Evolutionary conservation across 2,329 filamentous ascomycete genomes (phyloP), one percentile per base, ranked within the genome.

Genomic region (Pseudogymnoascus sp.): DNA sequence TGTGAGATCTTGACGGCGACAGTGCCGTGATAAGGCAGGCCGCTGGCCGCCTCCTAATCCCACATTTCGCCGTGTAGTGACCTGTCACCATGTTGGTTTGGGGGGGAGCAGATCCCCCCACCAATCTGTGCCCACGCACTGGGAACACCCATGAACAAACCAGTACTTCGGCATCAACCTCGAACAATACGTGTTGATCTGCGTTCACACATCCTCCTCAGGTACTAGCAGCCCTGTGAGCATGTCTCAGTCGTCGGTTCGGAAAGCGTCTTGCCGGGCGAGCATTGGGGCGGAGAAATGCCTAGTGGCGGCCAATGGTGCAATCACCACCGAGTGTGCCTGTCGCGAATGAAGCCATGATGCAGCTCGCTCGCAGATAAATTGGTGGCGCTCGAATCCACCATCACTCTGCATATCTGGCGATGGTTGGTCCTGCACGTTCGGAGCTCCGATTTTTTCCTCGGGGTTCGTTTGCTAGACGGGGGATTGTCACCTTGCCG

Each of bases 381-480:
- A 14, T 55, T 55, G 28, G 49, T 55, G 49, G 49, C 49, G 49
- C 16, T 21, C 16, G 28, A 33, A 55, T 21, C 49, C 49, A 55
- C 49, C 28, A 8, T 33, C 5, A 11, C n/a, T 18, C 9, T 35
- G n/a, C 49, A 21, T 18, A 16, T 35, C 6, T 55, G 28, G 28
- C 18, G 49, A 55, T 55, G 28, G 28, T 55, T 55, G 49, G 28
- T 7, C 28, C n/a, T 55, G 49, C n/a, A 21, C 12, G n/a, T 5
- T 33, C 49, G 49, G 28, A 14, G 25, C 49, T 55, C 49, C 49
- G 25, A 33, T 55, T 55, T 55, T 55, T 55, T 55, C n/a, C n/a
- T 55, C 49, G 25, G 25, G 25, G n/a, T 16, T 12, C 12, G 49
- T 33, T 33, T 12, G 49, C 49, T 2, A 55, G 49, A 33, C 49